Conservation (phyloP, 768 basidiomycete genomes). For the Trametopsis cervina region DNA sequence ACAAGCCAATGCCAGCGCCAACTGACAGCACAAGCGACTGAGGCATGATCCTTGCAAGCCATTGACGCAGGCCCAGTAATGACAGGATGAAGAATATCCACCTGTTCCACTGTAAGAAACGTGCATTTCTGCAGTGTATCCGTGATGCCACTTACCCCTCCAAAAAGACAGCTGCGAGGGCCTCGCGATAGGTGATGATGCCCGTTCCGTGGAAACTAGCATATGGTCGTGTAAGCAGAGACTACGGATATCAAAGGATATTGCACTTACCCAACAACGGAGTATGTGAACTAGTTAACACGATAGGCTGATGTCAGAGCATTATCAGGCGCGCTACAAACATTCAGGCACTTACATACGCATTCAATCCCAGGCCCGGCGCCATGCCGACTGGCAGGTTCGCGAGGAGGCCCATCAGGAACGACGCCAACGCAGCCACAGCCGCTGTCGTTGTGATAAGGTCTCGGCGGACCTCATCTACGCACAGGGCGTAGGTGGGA, state of each 20-base stretch:
- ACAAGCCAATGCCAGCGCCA: conserved; percentile 82
- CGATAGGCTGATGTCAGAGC: conserved; percentile 1
- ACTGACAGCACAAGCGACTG: conserved; percentile 81
- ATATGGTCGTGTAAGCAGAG: conserved; percentile 5
- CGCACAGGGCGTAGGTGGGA: conserved; percentile 46
- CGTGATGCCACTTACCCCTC: conserved; percentile 59
- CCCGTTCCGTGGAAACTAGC: conserved; percentile 59
- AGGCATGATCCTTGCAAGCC: conserved; percentile 85
- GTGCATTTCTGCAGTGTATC: neutral
- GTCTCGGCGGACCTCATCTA: conserved; percentile 56
- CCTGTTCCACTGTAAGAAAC: conserved; percentile 26
- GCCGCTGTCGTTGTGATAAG: conserved; percentile 81
- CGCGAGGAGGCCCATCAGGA: conserved; percentile 78
- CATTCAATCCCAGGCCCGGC: conserved; percentile 78
- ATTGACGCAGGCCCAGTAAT: conserved; percentile 79
- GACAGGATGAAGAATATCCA: conserved; percentile 82
- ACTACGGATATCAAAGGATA: neutral
- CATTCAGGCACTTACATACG: conserved; percentile 46
- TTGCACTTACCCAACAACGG: conserved; percentile 61
- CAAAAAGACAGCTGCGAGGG: conserved; percentile 78
- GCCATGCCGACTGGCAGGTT: conserved; percentile 90
- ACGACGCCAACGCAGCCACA: conserved; percentile 64
- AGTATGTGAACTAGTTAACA: conserved; percentile 68
- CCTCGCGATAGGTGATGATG: conserved; percentile 69
- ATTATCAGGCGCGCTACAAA: neutral